Percentiles rank a stretch among this genome's conserved stretches.
Evolutionary conservation across 768 basidiomycete genomes (phyloP).

Genomic region (Leccinum truebloodii): DNA sequence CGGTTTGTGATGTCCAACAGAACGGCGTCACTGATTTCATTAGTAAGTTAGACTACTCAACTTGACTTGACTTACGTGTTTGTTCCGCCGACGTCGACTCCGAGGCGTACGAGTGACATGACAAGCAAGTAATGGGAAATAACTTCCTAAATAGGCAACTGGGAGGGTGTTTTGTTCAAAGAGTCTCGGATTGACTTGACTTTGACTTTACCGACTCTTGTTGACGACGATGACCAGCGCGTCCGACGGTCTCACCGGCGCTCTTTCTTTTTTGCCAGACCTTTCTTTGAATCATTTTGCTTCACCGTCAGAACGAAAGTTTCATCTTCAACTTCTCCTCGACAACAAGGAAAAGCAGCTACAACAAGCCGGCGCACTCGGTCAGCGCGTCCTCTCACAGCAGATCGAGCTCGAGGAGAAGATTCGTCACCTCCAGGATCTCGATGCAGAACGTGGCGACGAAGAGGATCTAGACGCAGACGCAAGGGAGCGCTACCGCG

Average conservation of each 20-base stretch:
- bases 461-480: slow-evolving; percentile 66
- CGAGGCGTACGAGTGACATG: slow-evolving; percentile 22
- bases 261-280: slow-evolving; percentile 42
- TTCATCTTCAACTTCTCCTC: slow-evolving; percentile 67
- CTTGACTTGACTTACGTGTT: slow-evolving; percentile 21
- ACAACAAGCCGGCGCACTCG: slow-evolving; percentile 87
- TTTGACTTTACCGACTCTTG: neutral
- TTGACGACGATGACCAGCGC: slow-evolving; percentile 39
- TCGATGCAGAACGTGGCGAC: slow-evolving; percentile 62
- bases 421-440: slow-evolving; percentile 77
- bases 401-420: slow-evolving; percentile 91
- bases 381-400: slow-evolving; percentile 91
- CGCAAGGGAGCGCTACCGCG: slow-evolving; percentile 71
- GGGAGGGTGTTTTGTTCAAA: slow-evolving; percentile 3
- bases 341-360: slow-evolving; percentile 92
- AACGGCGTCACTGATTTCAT: slow-evolving; percentile 32
- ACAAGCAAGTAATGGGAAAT: slow-evolving; percentile 5
- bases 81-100: slow-evolving; percentile 38
- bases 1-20: slow-evolving; percentile 20
- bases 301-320: slow-evolving; percentile 60
- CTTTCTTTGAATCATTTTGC: slow-evolving; percentile 43
- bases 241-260: slow-evolving; percentile 36
- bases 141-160: slow-evolving; percentile 2
- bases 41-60: no score
- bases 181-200: neutral